Conservation (phyloP, 768 basidiomycete genomes). For the Termitomyces bulborhizus region DNA sequence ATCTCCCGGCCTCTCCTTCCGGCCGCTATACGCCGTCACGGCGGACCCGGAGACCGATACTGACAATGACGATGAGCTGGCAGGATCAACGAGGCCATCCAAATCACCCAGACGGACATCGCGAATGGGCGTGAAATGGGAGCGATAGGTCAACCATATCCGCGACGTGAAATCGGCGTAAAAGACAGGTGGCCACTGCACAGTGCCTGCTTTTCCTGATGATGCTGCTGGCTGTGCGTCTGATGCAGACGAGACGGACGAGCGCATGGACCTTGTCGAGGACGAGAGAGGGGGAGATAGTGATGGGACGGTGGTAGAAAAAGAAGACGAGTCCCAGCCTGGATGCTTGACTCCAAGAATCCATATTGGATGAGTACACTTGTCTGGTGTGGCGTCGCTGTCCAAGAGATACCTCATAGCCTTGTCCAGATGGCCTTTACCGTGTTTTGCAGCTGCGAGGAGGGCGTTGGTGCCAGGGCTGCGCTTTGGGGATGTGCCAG, state of each 20-base stretch:
- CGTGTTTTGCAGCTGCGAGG: conserved; percentile 64
- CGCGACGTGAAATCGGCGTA: conserved; percentile 86
- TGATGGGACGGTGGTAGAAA: background rate
- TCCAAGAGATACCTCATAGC: conserved; percentile 89
- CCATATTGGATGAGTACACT: conserved; percentile 82
- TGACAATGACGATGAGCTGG: background rate
- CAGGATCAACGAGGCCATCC: background rate
- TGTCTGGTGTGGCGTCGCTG: conserved; percentile 81
- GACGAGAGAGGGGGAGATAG: conserved; percentile 3
- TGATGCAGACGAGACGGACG: background rate
- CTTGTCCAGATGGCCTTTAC: conserved; percentile 74
- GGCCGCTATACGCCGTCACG: background rate
- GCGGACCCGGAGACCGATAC: background rate
- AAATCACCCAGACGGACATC: conserved; percentile 44
- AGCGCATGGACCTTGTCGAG: background rate
- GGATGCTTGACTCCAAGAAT: conserved; percentile 47
- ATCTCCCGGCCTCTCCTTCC: background rate
- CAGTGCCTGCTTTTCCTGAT: conserved; percentile 28
- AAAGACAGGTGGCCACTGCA: conserved; percentile 75
- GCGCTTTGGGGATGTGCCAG: conserved; percentile 19
- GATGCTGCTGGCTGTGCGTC: background rate
- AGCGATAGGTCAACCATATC: conserved; percentile 91
- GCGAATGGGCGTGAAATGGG: conserved; percentile 77
- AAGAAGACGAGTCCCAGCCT: conserved; percentile 35
- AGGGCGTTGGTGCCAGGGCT: conserved; percentile 34